Percentiles rank a stretch among this genome's conserved stretches.
Conservation (phyloP, 805 yeast genomes). For the Yarrowia osloensis region DNA sequence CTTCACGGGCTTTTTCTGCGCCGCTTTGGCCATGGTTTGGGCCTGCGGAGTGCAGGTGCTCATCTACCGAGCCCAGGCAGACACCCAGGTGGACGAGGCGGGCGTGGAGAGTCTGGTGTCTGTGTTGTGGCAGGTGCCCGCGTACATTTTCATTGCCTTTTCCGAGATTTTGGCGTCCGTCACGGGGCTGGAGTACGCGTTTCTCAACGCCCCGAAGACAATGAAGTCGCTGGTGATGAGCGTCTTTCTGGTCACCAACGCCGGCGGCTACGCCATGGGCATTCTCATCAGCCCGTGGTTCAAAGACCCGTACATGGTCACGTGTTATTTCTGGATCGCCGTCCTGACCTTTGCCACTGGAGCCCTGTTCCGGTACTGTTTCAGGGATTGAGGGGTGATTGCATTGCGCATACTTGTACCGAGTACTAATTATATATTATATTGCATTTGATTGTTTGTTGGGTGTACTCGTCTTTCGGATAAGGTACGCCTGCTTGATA, state of each 20-base stretch:
- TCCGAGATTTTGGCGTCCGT: conserved; percentile 79
- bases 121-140: conserved; percentile 69
- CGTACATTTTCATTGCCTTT: conserved; percentile 69
- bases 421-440: no score
- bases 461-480: neutral
- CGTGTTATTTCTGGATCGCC: conserved; percentile 68
- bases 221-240: conserved; percentile 66
- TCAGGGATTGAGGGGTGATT: neutral
- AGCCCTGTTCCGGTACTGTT: conserved; percentile 49
- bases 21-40: conserved; percentile 65
- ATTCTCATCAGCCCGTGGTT: conserved; percentile 69
- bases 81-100: conserved; percentile 35
- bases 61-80: conserved; percentile 61
- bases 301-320: conserved; percentile 65
- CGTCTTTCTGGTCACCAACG: conserved; percentile 66
- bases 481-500: neutral
- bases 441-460: neutral
- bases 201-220: conserved; percentile 73
- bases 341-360: conserved; percentile 62
- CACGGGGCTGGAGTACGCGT: conserved; percentile 85
- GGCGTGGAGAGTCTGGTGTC: conserved; percentile 54
- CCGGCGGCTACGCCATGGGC: conserved; percentile 75
- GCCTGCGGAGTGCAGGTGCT: conserved; percentile 74
- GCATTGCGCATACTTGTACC: no score
- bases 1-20: conserved; percentile 67